Evolutionary conservation across 192 early-diverging fungal species (phyloP).

Genomic region (Chytriomyces hyalinus): DNA sequence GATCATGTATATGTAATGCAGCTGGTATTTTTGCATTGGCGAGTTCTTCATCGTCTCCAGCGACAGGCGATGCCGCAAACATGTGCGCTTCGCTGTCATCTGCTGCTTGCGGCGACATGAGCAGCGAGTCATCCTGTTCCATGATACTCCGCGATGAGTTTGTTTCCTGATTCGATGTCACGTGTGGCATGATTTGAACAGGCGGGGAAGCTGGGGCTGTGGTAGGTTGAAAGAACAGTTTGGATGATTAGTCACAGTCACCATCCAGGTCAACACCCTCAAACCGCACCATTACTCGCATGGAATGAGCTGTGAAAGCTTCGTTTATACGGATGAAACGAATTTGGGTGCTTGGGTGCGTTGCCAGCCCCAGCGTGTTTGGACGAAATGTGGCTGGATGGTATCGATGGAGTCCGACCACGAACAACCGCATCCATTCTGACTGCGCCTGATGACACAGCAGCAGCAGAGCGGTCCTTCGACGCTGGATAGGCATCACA

Average conservation of each 20-base stretch:
- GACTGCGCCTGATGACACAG: too few species aligned
- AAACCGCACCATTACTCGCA: neutral
- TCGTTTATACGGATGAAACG: slow-evolving; percentile 1
- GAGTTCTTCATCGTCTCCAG: neutral
- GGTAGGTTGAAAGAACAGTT: neutral
- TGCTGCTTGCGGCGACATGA: neutral
- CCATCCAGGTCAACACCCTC: neutral
- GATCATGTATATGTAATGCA: neutral
- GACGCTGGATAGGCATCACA: too few species aligned
- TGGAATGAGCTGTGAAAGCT: neutral
- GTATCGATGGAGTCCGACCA: too few species aligned
- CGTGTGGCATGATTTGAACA: neutral
- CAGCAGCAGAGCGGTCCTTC: too few species aligned
- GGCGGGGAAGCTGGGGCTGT: neutral
- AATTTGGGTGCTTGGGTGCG: neutral
- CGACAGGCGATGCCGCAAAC: neutral
- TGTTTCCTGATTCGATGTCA: neutral
- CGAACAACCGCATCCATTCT: too few species aligned
- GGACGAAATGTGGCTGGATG: too few species aligned
- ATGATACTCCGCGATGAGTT: neutral
- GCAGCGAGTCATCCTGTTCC: neutral
- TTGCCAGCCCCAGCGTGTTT: too few species aligned
- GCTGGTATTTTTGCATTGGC: neutral
- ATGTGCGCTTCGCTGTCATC: neutral
- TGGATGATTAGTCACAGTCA: neutral